phyloP scores from a whole-genome alignment of 306 rosid species.

The Coriaria nepalensis region DNA sequence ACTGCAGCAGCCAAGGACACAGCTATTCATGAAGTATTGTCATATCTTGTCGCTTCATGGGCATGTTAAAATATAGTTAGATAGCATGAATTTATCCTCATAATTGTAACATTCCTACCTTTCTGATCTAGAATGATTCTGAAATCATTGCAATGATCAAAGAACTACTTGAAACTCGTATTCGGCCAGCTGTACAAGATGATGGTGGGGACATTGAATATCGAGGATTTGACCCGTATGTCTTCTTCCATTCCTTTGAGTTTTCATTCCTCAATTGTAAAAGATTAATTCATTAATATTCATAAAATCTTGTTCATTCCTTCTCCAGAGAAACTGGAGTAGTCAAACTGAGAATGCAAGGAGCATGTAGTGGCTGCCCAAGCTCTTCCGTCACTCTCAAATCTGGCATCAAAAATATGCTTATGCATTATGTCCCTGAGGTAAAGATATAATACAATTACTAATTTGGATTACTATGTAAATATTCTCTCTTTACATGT shows the following conservation, averaged over 20 bases:
- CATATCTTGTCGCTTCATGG: not conserved
- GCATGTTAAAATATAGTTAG: too few relatives aligned
- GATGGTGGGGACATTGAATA: slow-evolving; percentile 98
- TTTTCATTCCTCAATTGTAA: not conserved
- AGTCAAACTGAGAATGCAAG: slow-evolving; percentile 87
- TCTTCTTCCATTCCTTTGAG: slow-evolving; percentile 8
- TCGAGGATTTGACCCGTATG: slow-evolving; percentile 56
- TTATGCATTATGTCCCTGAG: slow-evolving; percentile 99
- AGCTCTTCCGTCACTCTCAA: slow-evolving; percentile 94
- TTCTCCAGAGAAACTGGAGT: slow-evolving; percentile 65
- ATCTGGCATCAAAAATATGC: slow-evolving; percentile 97
- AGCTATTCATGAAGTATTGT: slow-evolving; percentile 58
- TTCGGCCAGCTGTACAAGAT: slow-evolving; percentile 93
- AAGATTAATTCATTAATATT: not conserved
- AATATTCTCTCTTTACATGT: too few relatives aligned
- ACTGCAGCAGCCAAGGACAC: slow-evolving; percentile 81
- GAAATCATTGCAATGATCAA: slow-evolving; percentile 95
- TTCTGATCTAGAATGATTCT: slow-evolving; percentile 68
- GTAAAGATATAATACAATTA: slow-evolving; percentile 24
- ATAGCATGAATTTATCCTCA: too few relatives aligned
- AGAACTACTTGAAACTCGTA: slow-evolving; percentile 87
- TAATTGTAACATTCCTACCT: not conserved
- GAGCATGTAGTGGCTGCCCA: slow-evolving; percentile 99
- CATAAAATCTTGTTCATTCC: not conserved
- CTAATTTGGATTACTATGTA: not conserved